Evolutionary conservation across 345 rosid species (phyloP), one percentile per base, ranked within the genome.

Genomic region (Hypericum androsaemum): DNA sequence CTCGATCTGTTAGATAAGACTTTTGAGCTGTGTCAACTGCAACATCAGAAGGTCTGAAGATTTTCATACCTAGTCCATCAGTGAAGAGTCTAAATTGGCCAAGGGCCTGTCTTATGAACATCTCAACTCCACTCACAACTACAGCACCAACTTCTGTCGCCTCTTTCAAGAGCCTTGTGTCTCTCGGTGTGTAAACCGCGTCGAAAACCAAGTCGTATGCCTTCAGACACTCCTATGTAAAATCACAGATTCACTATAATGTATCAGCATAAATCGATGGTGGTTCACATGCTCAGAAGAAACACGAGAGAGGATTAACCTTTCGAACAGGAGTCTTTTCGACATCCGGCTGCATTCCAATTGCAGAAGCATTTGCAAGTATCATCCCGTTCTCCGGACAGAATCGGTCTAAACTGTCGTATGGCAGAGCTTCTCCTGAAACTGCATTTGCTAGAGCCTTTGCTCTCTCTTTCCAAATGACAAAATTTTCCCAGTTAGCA

Each of bases 401-500:
- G 68, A 63, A 68, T 7, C 36, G 13, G 7, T 50, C 47, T 44
- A 68, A 47, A 50, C 8, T 5, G 46, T 68, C 62, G 12, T 35
- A 69, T n/a, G 58, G 69, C 10, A 59, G 58, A n/a, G 69, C 73
- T 64, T 69, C 73, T 32, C 73, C 73, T 12, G 59, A 59, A 55
- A 69, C 62, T 35, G 59, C 73, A 36, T 44, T 8, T 8, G 73
- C 68, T 1, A 69, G 58, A 46, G 65, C 57, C 43, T 55, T 59
- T 37, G 69, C 69, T 63, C 69, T 64, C 52, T 64, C 73, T 69
- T 48, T 49, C 14, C 3, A 6, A 7, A 11, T 32, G 6, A 37
- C 7, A 58, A 49, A 15, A 1, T 22, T 22, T 22, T 22, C 4
- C 32, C 32, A 22, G 32, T 22, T 22, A 22, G 32, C 32, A 22